phyloP scores from a whole-genome alignment of 352 stramenopile species.

The Globisporangium nodosum region DNA sequence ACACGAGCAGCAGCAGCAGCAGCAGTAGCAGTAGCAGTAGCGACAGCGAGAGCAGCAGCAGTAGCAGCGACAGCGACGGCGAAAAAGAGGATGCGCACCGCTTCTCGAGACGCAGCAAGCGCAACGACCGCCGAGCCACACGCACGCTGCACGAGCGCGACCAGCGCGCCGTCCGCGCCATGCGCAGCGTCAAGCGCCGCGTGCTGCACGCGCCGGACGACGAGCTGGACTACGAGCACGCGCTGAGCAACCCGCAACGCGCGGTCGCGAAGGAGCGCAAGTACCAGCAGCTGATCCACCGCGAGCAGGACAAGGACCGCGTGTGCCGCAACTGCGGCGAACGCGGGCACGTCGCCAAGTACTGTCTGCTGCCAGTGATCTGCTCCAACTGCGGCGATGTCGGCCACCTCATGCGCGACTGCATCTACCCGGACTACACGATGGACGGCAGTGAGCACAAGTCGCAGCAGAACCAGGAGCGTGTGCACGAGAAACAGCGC shows the following conservation, averaged over 20 bases:
- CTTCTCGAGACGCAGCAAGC: not conserved
- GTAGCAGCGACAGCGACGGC: slow-evolving; percentile 11
- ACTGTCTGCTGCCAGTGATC: slow-evolving; percentile 71
- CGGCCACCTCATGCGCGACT: slow-evolving; percentile 48
- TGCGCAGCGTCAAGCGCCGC: slow-evolving; percentile 15
- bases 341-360: slow-evolving; percentile 50
- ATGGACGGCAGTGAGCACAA: slow-evolving; percentile 19
- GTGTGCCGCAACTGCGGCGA: slow-evolving; percentile 79
- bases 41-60: slow-evolving; percentile 8
- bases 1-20: slow-evolving; percentile 10
- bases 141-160: slow-evolving; percentile 3
- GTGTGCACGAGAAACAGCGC: slow-evolving; percentile 23
- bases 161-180: slow-evolving; percentile 2
- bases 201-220: slow-evolving; percentile 22
- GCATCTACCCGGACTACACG: slow-evolving; percentile 27
- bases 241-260: slow-evolving; percentile 44
- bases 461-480: slow-evolving; percentile 14
- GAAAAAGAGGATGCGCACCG: slow-evolving; percentile 2
- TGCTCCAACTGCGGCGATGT: slow-evolving; percentile 76
- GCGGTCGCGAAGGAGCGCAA: slow-evolving; percentile 41
- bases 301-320: slow-evolving; percentile 49
- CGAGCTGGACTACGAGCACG: slow-evolving; percentile 71
- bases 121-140: not conserved
- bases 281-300: slow-evolving; percentile 54
- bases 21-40: slow-evolving; percentile 6